These are phyloP conservation scores for Sextonia rubra DNA, from an alignment of 164 flowering plant species.

Conservation along the genomic window DNA sequence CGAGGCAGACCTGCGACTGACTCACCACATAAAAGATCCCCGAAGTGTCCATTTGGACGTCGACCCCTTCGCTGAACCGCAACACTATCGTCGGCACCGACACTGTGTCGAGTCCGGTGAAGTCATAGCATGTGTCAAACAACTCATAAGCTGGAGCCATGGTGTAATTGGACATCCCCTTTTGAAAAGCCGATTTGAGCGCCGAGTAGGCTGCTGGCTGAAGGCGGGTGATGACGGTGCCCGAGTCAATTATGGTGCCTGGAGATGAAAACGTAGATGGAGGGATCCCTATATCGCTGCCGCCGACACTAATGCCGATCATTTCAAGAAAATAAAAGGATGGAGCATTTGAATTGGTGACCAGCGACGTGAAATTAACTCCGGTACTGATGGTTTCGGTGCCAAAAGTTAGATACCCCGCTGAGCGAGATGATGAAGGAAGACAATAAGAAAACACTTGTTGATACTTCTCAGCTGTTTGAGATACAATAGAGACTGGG, in stretches of 20 bases:
- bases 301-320: constrained; percentile 12
- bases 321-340: constrained; percentile 20
- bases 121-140: constrained; percentile 13
- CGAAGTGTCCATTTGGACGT: constrained; percentile 12
- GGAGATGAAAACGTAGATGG: background rate
- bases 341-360: background rate
- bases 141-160: background rate
- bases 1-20: constrained; percentile 31
- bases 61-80: constrained; percentile 6
- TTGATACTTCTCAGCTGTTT: constrained; percentile 32
- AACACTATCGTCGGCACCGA: constrained; percentile 4
- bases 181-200: constrained; percentile 22
- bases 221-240: constrained; percentile 40
- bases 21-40: constrained; percentile 24
- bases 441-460: constrained; percentile 24
- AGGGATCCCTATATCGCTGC: background rate
- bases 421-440: constrained; percentile 9
- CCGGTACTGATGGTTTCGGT: background rate
- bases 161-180: constrained; percentile 21
- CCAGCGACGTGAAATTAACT: constrained; percentile 10
- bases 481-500: constrained; percentile 32
- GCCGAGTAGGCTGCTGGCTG: constrained; percentile 32
- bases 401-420: constrained; percentile 19
- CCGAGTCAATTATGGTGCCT: constrained; percentile 42
- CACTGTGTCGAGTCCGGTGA: background rate